phyloP scores from a whole-genome alignment of 1,284 basidiomycete genomes.

The Gymnopus androsaceus region DNA sequence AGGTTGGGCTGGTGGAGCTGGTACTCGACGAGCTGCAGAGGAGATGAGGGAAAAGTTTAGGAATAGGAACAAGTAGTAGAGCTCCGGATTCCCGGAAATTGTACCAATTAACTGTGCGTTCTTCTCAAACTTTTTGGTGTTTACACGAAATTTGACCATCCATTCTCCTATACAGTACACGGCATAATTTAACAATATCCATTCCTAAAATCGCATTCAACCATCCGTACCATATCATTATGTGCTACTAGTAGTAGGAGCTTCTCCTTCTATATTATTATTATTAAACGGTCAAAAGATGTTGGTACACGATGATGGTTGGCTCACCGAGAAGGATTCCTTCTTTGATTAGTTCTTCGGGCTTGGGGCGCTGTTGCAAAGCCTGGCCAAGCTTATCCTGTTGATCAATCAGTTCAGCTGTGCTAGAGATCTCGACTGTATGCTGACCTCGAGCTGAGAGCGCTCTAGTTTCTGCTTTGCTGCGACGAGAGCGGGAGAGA shows the following conservation, averaged over 20 bases:
- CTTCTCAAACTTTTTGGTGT: neutral
- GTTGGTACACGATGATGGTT: neutral
- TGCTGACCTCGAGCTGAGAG: constrained; percentile 64
- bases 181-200: constrained; percentile 5
- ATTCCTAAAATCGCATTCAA: neutral
- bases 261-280: constrained; percentile 20
- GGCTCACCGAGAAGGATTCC: constrained; percentile 62
- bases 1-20: constrained; percentile 76
- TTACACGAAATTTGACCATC: neutral
- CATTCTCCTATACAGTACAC: constrained; percentile 1
- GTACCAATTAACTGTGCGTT: neutral
- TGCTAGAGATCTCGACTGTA: neutral
- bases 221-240: constrained; percentile 6
- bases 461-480: constrained; percentile 66
- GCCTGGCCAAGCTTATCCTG: constrained; percentile 73
- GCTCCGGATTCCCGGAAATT: neutral
- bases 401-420: too few relatives aligned
- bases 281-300: constrained; percentile 2
- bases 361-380: constrained; percentile 63
- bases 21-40: constrained; percentile 63
- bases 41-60: constrained; percentile 62
- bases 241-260: constrained; percentile 16
- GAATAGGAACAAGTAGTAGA: constrained; percentile 32
- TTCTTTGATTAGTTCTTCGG: constrained; percentile 70
- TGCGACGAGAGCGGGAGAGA: constrained; percentile 72